Base-by-base conservation (phyloP, 2,329 filamentous ascomycete species). In the Cercospora nicotianae region DNA sequence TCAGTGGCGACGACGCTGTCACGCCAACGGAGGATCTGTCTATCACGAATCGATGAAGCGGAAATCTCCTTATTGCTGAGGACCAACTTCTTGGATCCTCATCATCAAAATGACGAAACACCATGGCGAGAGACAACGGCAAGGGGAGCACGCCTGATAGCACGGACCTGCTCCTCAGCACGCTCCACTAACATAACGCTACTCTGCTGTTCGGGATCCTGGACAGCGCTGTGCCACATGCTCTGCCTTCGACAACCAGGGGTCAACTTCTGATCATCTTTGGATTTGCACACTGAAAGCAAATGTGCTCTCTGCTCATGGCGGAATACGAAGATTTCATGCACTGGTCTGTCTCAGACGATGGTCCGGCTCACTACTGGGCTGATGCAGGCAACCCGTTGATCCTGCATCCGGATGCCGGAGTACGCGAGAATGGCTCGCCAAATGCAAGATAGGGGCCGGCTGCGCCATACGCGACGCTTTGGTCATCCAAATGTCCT, bases 21-120 rank as follows among this genome's bases (percentile, higher is more conserved):
- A 64, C 62, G 2, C 62, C 62, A 16, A 64, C 62, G 5, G 62
- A 42, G 12, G 55, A 58, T 18, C 31, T 58, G 55, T 58, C 55
- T 6, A 28, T 36, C 6, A 58, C 55, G 23, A 58, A 26, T 13
- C 28, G 55, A 58, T 26, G 55, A 58, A 26, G 12, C 23, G 48
- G 23, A 2, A 28, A 13, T 53, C 6, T n/a, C 23, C 13, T 7
- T 6, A 9, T 23, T 28, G 13, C 23, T 7, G 48, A 53, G 23
- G 23, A 53, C 5, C 20, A 28, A 16, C 8, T 23, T 10, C 18
- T 51, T 23, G 48, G 48, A 53, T 53, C 20, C 20, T 23, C 48
- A 51, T 7, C 20, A 23, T 5, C 18, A 16, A 20, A 12, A 26
- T 13, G 45, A 51, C 45, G 20, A 51, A 23, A 51, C 9, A 23